Base-by-base conservation (phyloP, 306 rosid species). In the Trichosanthes cucumerina region DNA sequence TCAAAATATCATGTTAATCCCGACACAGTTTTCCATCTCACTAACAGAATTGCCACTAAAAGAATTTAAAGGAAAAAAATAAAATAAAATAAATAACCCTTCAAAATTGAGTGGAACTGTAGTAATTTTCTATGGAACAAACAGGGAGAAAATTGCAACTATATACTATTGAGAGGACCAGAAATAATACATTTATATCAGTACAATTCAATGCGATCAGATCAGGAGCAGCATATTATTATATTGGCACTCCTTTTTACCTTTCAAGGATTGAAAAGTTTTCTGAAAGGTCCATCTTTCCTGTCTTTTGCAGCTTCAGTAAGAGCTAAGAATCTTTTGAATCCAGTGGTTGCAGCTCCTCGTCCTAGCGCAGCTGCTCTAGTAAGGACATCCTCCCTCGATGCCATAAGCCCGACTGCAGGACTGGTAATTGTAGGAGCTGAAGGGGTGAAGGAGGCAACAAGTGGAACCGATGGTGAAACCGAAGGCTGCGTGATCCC, bases 361-460 rank as follows among this genome's bases (percentile, higher is more conserved):
- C 97, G 91, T 86, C 99, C 99, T 34, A 95, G 96, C 19, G 97
- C 99, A 76, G 99, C 97, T 38, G 99, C 99, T 81, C 97, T 85
- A 36, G 99, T 88, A 33, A 95, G 87, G 75, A 95, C 99, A 80
- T 95, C 97, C 78, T 95, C 98, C 77, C 93, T 79, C 4, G 97
- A 88, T 44, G 92, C 89, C 2, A 83, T 57, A 33, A 92, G 89
- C 71, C 92, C 97, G 23, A 79, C 77, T 4, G 93, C 81, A 59
- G 91, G 86, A 84, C 63, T 88, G 50, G 88, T 79, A 26, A 88
- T 81, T 36, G 79, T 83, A 21, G 96, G 81, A 77, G 89, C 91
- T 44, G 82, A 70, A 0, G 93, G 87, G 49, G 79, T 72, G 49
- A 70, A n/a, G 4, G 88, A 82, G 28, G 89, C 83, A 5, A 74